phyloP scores from a whole-genome alignment of 2,329 filamentous ascomycete genomes.

The Alternaria gansuensis region DNA sequence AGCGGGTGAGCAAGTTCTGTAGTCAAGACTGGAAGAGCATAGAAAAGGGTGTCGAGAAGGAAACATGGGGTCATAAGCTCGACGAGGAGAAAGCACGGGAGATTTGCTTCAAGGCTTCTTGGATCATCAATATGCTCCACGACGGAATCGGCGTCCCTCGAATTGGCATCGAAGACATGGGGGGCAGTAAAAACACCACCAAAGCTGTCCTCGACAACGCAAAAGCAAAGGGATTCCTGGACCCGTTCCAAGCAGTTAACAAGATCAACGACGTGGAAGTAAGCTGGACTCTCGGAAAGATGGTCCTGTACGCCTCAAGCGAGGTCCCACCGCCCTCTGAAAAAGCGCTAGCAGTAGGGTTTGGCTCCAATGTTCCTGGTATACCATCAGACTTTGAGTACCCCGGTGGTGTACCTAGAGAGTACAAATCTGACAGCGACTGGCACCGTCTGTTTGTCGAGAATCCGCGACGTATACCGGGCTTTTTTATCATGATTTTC shows the following conservation, averaged over 20 bases:
- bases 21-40: conserved; percentile 83
- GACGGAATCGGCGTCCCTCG: conserved; percentile 94
- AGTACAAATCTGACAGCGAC: conserved; percentile 60
- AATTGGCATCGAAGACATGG: conserved; percentile 75
- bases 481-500: conserved; percentile 79
- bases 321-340: conserved; percentile 75
- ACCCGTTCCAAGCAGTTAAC: conserved; percentile 91
- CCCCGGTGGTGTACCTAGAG: conserved; percentile 66
- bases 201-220: conserved; percentile 73
- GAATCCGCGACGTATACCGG: conserved; percentile 73
- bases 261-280: conserved; percentile 92
- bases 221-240: conserved; percentile 77
- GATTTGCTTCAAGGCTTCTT: conserved; percentile 97
- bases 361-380: conserved; percentile 80
- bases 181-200: conserved; percentile 71
- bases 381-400: conserved; percentile 83
- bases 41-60: conserved; percentile 67
- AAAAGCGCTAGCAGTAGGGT: conserved; percentile 80
- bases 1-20: conserved; percentile 85
- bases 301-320: conserved; percentile 91
- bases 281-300: conserved; percentile 96
- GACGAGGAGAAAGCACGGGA: conserved; percentile 78
- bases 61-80: conserved; percentile 80
- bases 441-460: conserved; percentile 69
- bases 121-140: conserved; percentile 96